Evolutionary conservation across 1,284 basidiomycete species (phyloP), one percentile per base, ranked within the genome.

Genomic region (Ceratorhiza oryzae-sativae): DNA sequence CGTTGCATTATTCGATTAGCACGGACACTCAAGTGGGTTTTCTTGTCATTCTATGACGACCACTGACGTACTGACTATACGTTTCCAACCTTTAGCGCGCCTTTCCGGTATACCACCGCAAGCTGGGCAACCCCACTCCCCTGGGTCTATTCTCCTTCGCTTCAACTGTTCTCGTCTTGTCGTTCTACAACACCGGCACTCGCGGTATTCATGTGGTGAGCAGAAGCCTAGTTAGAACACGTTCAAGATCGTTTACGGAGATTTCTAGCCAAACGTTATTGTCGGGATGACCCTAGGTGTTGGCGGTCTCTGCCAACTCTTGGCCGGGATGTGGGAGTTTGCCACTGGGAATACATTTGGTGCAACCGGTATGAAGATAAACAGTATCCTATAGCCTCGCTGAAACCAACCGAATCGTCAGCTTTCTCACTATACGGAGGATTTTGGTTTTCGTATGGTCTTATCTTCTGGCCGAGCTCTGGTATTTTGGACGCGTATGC

Each of bases 131-230:
- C 77, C 83, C 83, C 8, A 82, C 82, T 0, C 83, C 83, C 15
- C 77, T 84, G 10, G 85, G 85, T 73, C 79, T 84, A 27, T 77
- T 81, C 71, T 78, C 75, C 32, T 85, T 84, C 76, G 83, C 82
- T 46, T 82, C 82, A 4, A 86, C 85, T n/a, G 86, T 85, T 2
- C 84, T 85, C 61, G 77, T 86, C 34, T 80, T 86, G 12, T 85
- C 84, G 39, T 73, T 82, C 68, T 79, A 77, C 77, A 83, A 82
- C 75, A 77, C 34, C 1, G 55, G 55, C 1, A 55, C 67, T 18
- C 67, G 67, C 10, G 45, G 36, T 12, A 70, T 70, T 45, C 48
- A 34, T 20, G 67, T 70, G 25, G 67, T 70, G 32, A 48, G 67
- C 34, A 27, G 4, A n/a, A 59, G 32, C 41, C n/a, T 25, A 20